Base-by-base conservation (phyloP, 2,329 filamentous ascomycete genomes). In the Colletotrichum orbiculare region DNA sequence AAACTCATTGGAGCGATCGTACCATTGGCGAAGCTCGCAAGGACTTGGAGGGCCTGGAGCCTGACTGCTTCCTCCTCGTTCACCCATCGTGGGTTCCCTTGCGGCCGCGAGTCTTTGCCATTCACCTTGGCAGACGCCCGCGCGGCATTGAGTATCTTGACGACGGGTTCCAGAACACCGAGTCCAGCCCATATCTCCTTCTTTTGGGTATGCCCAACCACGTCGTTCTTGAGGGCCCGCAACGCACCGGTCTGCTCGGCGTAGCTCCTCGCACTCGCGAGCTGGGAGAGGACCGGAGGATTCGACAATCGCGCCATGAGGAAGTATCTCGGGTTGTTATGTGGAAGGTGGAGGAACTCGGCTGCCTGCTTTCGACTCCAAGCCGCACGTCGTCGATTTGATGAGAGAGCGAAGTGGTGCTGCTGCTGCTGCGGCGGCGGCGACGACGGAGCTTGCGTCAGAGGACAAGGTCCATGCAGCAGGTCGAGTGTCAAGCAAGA, bases 1-100 rank as follows among this genome's bases (percentile, higher is more conserved):
- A 38, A 17, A 25, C 15, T 15, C 42, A 15, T 8, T 5, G 35
- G 38, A 8, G 42, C 48, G 54, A 49, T 39, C 83, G 72, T 83
- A 94, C 94, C 94, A 78, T 91, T 90, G 62, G 93, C 92, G 73
- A 98, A 87, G 76, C 92, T 96, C 50, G 91, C 90, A 41, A 97
- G 81, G n/a, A 97, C 85, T 68, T 96, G 89, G 43, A 94, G 86
- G n/a, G 91, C 91, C 75, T 97, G 92, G 61, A 96, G 81, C 69
- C 88, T 87, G 52, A 90, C 83, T 48, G 87, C 84, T 60, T 94
- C 90, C 64, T 92, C 88, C 10, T 89, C 86, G 3, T 82, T 83
- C 69, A 89, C 74, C 4, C 75, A 69, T 15, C 48, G 50, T 17
- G 60, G 41, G 45, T 46, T 64, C 54, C 70, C 69, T 47, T 73